Percentiles rank a stretch among this genome's conserved stretches.
Evolutionary conservation across 768 basidiomycete genomes (phyloP).

Genomic region (Trametes coccinea): DNA sequence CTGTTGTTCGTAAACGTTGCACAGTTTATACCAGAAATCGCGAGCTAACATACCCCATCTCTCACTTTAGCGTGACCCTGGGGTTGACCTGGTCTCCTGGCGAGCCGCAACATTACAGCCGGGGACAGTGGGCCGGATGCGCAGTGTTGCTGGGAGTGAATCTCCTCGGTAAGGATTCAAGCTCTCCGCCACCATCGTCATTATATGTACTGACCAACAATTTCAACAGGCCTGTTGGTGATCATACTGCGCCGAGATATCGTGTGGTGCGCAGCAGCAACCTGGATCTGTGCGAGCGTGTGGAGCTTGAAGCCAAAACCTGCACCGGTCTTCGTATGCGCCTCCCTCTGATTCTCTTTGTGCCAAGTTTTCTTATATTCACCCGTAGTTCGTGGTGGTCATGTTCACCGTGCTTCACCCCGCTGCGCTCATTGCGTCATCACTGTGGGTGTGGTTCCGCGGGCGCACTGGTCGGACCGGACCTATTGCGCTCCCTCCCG

Average conservation of each 20-base stretch:
- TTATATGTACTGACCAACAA: too few relatives aligned
- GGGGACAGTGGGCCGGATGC: conserved; percentile 74
- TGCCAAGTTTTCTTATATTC: neutral
- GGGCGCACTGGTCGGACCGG: conserved; percentile 33
- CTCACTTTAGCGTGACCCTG: conserved; percentile 60
- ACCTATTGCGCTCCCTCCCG: conserved; percentile 45
- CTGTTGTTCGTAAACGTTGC: conserved; percentile 43
- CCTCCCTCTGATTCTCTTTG: neutral
- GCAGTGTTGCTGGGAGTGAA: conserved; percentile 68
- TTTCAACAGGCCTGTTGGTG: conserved; percentile 48
- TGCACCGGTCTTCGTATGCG: conserved; percentile 60
- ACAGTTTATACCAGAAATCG: too few relatives aligned
- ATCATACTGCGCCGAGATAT: conserved; percentile 61
- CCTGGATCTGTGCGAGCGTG: conserved; percentile 70
- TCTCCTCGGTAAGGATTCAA: conserved; percentile 27
- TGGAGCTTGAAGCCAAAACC: conserved; percentile 66
- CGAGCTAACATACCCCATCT: too few relatives aligned
- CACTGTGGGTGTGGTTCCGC: conserved; percentile 39
- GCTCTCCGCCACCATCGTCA: neutral
- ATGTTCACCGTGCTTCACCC: conserved; percentile 70
- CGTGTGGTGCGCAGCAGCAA: conserved; percentile 74
- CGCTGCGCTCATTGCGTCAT: conserved; percentile 49
- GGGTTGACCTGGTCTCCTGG: conserved; percentile 60
- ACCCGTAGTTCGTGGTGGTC: conserved; percentile 54
- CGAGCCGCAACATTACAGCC: conserved; percentile 52